Evolutionary conservation across 1,284 basidiomycete species (phyloP).

Genomic region (Cutaneotrichosporon dermatis): DNA sequence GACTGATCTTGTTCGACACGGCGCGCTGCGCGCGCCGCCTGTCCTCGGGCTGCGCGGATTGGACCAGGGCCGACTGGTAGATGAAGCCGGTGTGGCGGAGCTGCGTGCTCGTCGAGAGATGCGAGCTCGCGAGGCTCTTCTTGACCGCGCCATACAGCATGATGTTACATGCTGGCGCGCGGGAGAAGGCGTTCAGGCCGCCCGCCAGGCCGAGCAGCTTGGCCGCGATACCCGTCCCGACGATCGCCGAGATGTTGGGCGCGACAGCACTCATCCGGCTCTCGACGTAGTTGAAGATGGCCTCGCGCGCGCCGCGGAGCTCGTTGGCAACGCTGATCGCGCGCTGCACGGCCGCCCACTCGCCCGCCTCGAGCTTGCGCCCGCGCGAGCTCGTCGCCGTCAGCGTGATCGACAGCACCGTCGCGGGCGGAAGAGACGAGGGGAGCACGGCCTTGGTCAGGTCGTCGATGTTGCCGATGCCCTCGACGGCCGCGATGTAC

Average conservation of each 20-base stretch:
- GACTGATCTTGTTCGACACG: conserved; percentile 81
- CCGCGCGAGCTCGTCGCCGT: conserved; percentile 90
- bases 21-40: conserved; percentile 88
- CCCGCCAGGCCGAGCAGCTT: conserved; percentile 97
- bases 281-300: conserved; percentile 98
- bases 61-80: conserved; percentile 84
- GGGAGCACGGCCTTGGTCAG: conserved; percentile 75
- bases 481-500: conserved; percentile 86
- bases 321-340: conserved; percentile 85
- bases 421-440: conserved; percentile 79
- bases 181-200: conserved; percentile 80
- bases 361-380: conserved; percentile 61
- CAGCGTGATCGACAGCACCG: conserved; percentile 93
- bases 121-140: conserved; percentile 79
- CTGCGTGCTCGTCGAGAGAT: conserved; percentile 59
- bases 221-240: conserved; percentile 95
- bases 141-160: conserved; percentile 91
- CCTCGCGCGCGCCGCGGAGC: conserved; percentile 80
- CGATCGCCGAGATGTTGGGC: conserved; percentile 95
- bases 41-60: conserved; percentile 83
- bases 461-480: conserved; percentile 79
- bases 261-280: conserved; percentile 97
- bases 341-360: conserved; percentile 75
- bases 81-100: conserved; percentile 95
- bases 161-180: conserved; percentile 94